A percentile compares a stretch with the other conserved stretches of the same genome.
Conservation (phyloP, 306 rosid species). For the Sechiopsis laciniata region DNA sequence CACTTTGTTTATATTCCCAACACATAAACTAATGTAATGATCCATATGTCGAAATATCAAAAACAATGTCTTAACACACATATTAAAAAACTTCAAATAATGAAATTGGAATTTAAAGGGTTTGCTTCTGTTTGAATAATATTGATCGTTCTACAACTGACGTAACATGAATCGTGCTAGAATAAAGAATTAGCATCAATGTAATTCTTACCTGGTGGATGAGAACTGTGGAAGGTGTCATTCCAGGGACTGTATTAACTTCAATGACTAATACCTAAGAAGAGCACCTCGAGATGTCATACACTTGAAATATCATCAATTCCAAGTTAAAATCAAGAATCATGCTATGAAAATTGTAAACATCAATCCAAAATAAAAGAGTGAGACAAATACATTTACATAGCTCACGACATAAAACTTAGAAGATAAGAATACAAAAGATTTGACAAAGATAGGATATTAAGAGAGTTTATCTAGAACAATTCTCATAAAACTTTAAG, state of each 20-base stretch:
- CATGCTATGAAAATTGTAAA: too few species aligned
- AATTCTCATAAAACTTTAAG: too few species aligned
- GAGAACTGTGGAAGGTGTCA: conserved; percentile 94
- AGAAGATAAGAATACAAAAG: too few species aligned
- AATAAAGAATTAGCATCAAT: not conserved
- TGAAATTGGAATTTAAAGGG: not conserved
- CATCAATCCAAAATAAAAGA: too few species aligned
- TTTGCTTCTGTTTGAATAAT: not conserved
- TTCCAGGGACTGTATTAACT: conserved; percentile 98
- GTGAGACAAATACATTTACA: too few species aligned
- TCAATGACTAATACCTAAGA: conserved; percentile 75
- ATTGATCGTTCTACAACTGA: conserved; percentile 8
- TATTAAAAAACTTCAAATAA: not conserved
- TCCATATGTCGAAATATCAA: not conserved
- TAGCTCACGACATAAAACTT: too few species aligned
- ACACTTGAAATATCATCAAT: not conserved
- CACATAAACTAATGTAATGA: not conserved
- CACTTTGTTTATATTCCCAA: too few species aligned
- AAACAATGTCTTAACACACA: not conserved
- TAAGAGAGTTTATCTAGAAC: too few species aligned
- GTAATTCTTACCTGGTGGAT: conserved; percentile 69
- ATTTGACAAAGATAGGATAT: too few species aligned
- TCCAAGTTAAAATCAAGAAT: not conserved
- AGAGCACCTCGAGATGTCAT: conserved; percentile 11
- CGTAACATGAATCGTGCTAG: not conserved